Base-by-base conservation (phyloP, 345 rosid genomes). In the Laguncularia racemosa region DNA sequence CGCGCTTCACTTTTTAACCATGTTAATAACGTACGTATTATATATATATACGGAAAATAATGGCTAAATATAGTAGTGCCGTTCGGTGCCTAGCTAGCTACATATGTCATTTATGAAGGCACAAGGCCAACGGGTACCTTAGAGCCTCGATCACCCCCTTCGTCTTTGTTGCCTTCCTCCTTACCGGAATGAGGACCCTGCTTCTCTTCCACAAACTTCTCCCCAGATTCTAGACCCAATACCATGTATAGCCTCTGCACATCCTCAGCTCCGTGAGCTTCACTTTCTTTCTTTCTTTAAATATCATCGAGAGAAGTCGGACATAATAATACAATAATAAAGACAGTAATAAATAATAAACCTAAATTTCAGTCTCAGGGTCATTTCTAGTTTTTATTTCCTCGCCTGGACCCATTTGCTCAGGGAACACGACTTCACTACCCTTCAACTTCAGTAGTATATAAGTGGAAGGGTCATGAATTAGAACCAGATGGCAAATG, bases 221-320 rank as follows among this genome's bases (percentile, higher is more conserved):
- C 87, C 9, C 85, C 86, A 6, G 93, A 81, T 65, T 84, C 83
- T 0, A 89, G 91, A 18, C 83, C 53, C 71, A 87, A 62, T 3
- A 88, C 82, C 43, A 85, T 58, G 82, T 76, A 91, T 47, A 91
- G 44, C 13, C 88, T 73, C 57, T 80, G 89, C 58, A 80, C 88
- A 66, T 91, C 96, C 16, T 82, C 74, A 0, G 64, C 57, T 44
- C 82, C 47, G 61, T 74, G 91, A 19, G 78, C 89, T 67, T 77
- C 83, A 8, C 7, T 8, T 16, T 21, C 12, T 1, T 21, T 11
- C 20, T 18, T 21, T 12, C 3, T 20, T 40, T 9, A 33, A 6
- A 33, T 33, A 9, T 33, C 40, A 33, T 33, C n/a, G 40, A 33
- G 10, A 9, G 40, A 9, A 5, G 40, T 33, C 11, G 40, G 40